These are phyloP conservation scores for Fallopia convolvulus DNA, from an alignment of 148 eudicot genomes.

Conservation along the genomic window DNA sequence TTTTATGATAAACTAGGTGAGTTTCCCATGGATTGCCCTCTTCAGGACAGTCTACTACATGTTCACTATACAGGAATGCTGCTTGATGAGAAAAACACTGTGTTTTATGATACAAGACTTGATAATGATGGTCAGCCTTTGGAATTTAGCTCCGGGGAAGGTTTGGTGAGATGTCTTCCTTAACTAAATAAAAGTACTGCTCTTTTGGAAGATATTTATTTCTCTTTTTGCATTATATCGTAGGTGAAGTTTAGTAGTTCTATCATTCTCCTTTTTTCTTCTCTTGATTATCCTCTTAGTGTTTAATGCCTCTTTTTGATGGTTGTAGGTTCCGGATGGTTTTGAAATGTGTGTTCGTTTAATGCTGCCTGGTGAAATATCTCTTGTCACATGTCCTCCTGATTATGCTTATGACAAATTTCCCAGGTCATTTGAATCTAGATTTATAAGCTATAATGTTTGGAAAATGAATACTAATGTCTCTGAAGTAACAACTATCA, in stretches of 20 bases:
- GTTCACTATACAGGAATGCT: conserved; percentile 93
- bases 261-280: neutral
- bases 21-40: conserved; percentile 99
- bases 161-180: conserved; percentile 62
- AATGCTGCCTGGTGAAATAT: conserved; percentile 95
- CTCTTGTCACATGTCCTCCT: conserved; percentile 94
- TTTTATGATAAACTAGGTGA: conserved; percentile 54
- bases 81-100: conserved; percentile 66
- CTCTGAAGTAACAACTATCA: neutral
- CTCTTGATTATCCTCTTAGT: neutral
- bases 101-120: conserved; percentile 81
- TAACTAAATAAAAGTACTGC: neutral
- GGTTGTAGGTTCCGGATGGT: conserved; percentile 82
- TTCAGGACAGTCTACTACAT: conserved; percentile 81
- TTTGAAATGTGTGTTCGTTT: conserved; percentile 95
- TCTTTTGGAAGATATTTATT: neutral
- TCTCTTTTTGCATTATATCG: neutral
- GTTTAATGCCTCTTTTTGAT: neutral
- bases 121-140: conserved; percentile 88
- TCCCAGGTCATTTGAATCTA: conserved; percentile 42
- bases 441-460: neutral
- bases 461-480: neutral
- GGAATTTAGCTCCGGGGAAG: conserved; percentile 96
- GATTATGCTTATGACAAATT: conserved; percentile 98
- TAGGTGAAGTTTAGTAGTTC: neutral